phyloP scores from a whole-genome alignment of 441 rosid genomes.

The Arabidopsis lyrata region DNA sequence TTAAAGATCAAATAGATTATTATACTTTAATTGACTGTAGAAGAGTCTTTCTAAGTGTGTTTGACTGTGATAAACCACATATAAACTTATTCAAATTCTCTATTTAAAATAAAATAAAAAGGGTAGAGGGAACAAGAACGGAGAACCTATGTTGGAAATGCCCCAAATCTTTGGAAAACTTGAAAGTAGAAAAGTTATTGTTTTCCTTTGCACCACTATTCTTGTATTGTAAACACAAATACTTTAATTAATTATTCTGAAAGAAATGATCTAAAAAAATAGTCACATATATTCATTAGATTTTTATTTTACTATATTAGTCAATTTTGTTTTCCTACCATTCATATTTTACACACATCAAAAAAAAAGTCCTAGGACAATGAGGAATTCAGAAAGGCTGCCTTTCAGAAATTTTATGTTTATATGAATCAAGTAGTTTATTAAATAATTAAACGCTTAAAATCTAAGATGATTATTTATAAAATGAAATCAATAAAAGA shows the following conservation, averaged over 20 bases:
- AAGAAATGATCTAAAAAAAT: background rate
- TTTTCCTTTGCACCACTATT: constrained; percentile 13
- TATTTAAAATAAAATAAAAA: background rate
- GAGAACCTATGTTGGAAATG: constrained; percentile 14
- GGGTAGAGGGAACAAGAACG: background rate
- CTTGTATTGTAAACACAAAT: background rate
- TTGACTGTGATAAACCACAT: constrained; percentile 35
- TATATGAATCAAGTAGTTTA: background rate
- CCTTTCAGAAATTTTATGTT: background rate
- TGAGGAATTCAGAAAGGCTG: background rate
- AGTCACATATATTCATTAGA: background rate
- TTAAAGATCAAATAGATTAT: constrained; percentile 26
- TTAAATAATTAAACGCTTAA: background rate
- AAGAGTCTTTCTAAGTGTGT: constrained; percentile 40
- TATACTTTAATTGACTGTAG: constrained; percentile 36
- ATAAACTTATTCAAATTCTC: background rate
- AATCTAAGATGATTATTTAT: background rate
- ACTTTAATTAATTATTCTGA: background rate
- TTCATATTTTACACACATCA: background rate
- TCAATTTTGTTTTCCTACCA: background rate
- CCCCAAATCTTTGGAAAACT: constrained; percentile 37
- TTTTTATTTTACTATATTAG: background rate
- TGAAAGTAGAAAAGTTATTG: background rate
- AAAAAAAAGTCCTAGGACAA: background rate
- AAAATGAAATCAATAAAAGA: background rate